Base-by-base conservation (phyloP, 2,329 filamentous ascomycete species). In the Stemphylium lycopersici region DNA sequence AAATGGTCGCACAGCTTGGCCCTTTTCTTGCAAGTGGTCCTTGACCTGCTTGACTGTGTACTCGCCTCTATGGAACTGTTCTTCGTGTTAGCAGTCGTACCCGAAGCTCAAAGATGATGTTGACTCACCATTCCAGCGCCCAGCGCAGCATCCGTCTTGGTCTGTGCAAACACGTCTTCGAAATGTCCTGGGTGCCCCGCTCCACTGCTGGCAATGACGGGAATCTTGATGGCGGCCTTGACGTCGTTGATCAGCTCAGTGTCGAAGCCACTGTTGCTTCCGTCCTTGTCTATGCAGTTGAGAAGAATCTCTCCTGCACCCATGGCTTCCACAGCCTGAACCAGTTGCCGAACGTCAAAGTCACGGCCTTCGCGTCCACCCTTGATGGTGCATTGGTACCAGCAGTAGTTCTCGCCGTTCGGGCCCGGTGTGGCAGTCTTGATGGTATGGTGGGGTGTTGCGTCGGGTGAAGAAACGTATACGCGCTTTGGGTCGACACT, bases 331-430 rank as follows among this genome's bases (percentile, higher is more conserved):
- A 98, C 93, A 11, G 95, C 95, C 64, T 85, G 87, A 8, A 89
- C 87, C 8, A 99, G 84, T 78, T 98, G 90, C 12, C 93, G 85
- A 13, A 97, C 95, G 73, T 98, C 93, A 63, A 98, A 82, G 74
- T 98, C 92, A 56, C 93, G 86, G n/a, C 90, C 93, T 79, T 98
- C 93, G 57, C 95, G 87, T 6, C 95, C 95, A 41, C 95, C 95
- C 79, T 93, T 96, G 79, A 96, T 91, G 6, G 95, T 99, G 79
- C 95, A 98, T 53, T 95, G 93, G 75, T 97, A 99, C 93, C 93
- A 99, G 80, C 91, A 96, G 76, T 87, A 89, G 47, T 81, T 79
- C 76, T 97, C 90, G 24, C 92, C 92, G 38, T 84, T 83, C 18
- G 90, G 87, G 7, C 93, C 91, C 0, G 86, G 87, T 57, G 80